phyloP scores from a whole-genome alignment of 1,284 basidiomycete species.

The Peniophora sp. region DNA sequence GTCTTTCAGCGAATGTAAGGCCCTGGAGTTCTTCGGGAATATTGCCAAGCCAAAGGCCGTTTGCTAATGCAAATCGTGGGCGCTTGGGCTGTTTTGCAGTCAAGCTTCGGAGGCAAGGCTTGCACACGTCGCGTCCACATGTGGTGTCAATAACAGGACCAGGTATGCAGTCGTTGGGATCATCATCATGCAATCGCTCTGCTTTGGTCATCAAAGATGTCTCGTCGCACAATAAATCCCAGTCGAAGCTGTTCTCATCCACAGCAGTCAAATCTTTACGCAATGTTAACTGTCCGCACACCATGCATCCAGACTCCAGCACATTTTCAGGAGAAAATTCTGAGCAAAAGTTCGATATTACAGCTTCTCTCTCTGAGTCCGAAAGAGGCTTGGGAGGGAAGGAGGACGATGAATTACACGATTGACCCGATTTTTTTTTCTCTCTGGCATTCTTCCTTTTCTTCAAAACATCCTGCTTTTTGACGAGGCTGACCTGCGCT shows the following conservation, averaged over 20 bases:
- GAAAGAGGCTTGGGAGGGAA: too few species aligned
- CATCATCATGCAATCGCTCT: not conserved
- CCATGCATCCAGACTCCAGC: not conserved
- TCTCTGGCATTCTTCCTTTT: too few species aligned
- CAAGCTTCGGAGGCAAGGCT: not conserved
- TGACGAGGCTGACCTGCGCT: too few species aligned
- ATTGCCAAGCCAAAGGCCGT: not conserved
- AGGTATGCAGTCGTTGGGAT: not conserved
- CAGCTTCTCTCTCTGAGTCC: not conserved
- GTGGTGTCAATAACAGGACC: not conserved
- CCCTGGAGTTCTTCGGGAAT: not conserved
- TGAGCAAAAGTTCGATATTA: not conserved
- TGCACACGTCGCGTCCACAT: not conserved
- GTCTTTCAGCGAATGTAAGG: not conserved
- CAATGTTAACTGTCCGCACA: not conserved
- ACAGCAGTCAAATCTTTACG: not conserved
- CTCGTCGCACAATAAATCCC: not conserved
- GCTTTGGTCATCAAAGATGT: not conserved
- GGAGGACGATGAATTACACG: too few species aligned
- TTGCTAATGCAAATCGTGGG: not conserved
- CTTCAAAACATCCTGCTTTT: too few species aligned
- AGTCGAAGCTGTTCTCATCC: not conserved
- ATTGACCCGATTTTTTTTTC: too few species aligned
- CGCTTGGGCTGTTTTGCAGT: not conserved
- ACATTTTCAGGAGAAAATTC: not conserved